phyloP scores from a whole-genome alignment of 2,329 filamentous ascomycete species.

The Epichloe hybrida region DNA sequence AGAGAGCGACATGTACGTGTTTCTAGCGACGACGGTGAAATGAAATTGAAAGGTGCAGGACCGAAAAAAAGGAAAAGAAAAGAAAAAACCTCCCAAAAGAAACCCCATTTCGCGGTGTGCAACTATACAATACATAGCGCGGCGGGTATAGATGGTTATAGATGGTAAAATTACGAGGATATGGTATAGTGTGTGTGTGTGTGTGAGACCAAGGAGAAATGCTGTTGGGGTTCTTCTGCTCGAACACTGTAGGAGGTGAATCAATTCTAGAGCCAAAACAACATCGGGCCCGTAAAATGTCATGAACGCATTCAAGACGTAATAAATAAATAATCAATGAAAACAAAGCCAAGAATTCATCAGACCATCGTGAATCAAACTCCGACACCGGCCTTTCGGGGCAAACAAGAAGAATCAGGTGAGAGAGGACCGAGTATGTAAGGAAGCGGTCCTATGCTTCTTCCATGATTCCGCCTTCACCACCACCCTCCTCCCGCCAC shows the following conservation, averaged over 20 bases:
- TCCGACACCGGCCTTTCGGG: too few relatives aligned
- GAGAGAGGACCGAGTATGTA: not conserved
- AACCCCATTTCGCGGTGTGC: not conserved
- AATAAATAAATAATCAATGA: not conserved
- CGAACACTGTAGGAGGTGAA: not conserved
- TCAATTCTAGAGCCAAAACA: not conserved
- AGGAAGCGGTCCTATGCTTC: constrained; percentile 31
- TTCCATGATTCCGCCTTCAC: constrained; percentile 51
- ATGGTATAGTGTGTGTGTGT: not conserved
- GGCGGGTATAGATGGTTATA: not conserved
- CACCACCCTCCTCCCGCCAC: constrained; percentile 79
- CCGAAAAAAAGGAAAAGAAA: not conserved
- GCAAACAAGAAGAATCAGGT: not conserved
- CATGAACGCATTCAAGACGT: constrained; percentile 7
- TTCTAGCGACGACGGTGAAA: too few relatives aligned
- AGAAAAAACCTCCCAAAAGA: not conserved
- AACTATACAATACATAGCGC: not conserved
- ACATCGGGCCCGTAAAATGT: not conserved
- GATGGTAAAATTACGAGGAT: not conserved
- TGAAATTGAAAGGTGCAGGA: not conserved
- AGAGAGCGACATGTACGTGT: accelerated
- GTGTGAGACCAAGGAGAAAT: not conserved
- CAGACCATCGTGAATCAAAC: not conserved
- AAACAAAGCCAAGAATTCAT: not conserved
- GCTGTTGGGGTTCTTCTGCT: not conserved